Evolutionary conservation across 257 asterid species (phyloP).

Genomic region (Solanum corneliomulleri): DNA sequence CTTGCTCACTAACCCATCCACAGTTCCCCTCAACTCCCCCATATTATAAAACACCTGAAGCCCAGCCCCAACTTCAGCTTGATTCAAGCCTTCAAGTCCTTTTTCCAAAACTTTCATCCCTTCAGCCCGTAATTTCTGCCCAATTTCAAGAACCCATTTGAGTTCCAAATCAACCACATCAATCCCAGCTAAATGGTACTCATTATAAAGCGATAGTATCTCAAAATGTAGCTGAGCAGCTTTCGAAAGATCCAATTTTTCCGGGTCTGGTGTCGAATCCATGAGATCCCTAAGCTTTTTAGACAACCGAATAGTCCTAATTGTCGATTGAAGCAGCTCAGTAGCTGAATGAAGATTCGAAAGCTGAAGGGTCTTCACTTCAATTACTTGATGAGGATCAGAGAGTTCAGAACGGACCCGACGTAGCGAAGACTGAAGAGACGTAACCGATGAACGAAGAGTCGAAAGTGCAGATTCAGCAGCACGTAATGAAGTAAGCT

Average conservation of each 20-base stretch:
- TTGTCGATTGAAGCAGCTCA: constrained; percentile 48
- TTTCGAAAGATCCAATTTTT: constrained; percentile 74
- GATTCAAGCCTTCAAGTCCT: constrained; percentile 88
- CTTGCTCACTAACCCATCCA: constrained; percentile 84
- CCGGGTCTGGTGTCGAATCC: constrained; percentile 39
- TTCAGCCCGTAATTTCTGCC: constrained; percentile 62
- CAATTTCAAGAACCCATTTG: constrained; percentile 82
- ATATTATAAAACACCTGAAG: constrained; percentile 93
- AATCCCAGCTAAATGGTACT: constrained; percentile 62
- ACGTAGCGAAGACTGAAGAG: constrained; percentile 68
- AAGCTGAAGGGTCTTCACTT: constrained; percentile 62
- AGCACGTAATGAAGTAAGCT: constrained; percentile 68
- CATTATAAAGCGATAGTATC: constrained; percentile 58
- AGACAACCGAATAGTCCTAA: constrained; percentile 47
- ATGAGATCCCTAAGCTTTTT: constrained; percentile 60
- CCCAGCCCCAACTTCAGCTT: constrained; percentile 93
- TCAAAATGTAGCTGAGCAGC: constrained; percentile 91
- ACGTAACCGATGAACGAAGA: constrained; percentile 62
- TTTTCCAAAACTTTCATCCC: constrained; percentile 72
- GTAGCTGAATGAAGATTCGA: constrained; percentile 59
- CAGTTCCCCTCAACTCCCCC: constrained; percentile 90
- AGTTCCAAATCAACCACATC: constrained; percentile 73
- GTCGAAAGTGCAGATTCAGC: constrained; percentile 69
- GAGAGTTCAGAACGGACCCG: constrained; percentile 71
- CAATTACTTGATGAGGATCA: constrained; percentile 60